Conservation (phyloP, 768 basidiomycete genomes). For the Porphyrellus cyaneotinctus region DNA sequence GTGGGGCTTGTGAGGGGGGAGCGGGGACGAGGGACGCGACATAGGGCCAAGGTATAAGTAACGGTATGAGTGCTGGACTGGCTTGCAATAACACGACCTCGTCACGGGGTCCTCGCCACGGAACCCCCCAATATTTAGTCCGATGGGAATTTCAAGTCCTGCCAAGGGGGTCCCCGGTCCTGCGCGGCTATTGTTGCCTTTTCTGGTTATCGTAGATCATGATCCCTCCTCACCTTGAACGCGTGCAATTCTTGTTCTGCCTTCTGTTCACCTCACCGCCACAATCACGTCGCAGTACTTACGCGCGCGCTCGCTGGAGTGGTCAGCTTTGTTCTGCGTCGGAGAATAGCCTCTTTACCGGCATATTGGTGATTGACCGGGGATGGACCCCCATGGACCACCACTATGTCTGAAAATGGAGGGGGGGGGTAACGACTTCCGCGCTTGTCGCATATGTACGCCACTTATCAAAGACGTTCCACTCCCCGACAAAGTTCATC, state of each 20-base stretch:
- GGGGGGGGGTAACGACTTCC: slow-evolving; percentile 24
- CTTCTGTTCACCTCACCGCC: slow-evolving; percentile 1
- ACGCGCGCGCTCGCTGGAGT: not conserved
- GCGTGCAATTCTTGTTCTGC: too few relatives aligned
- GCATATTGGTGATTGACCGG: slow-evolving; percentile 11
- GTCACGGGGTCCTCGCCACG: slow-evolving; percentile 22
- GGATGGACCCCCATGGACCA: slow-evolving; percentile 8
- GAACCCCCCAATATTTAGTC: slow-evolving; percentile 19
- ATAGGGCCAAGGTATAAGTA: slow-evolving; percentile 32
- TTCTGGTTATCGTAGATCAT: slow-evolving; percentile 19
- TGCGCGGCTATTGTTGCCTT: slow-evolving; percentile 17
- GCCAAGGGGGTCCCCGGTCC: slow-evolving; percentile 15
- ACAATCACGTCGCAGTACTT: slow-evolving; percentile 7
- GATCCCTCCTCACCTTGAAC: not conserved
- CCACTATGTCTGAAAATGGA: slow-evolving; percentile 26
- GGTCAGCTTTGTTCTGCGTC: slow-evolving; percentile 1
- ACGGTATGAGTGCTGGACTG: slow-evolving; percentile 17
- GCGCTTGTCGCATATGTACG: slow-evolving; percentile 34
- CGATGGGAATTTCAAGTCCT: slow-evolving; percentile 19
- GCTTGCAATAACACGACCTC: not conserved
- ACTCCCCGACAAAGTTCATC: slow-evolving; percentile 20
- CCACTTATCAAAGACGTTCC: slow-evolving; percentile 28
- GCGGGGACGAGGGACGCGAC: slow-evolving; percentile 17
- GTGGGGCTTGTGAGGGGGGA: not conserved
- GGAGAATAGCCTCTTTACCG: slow-evolving; percentile 6